Evolutionary conservation across 2,329 filamentous ascomycete species (phyloP).

Genomic region (Aspergillaceae sp.): DNA sequence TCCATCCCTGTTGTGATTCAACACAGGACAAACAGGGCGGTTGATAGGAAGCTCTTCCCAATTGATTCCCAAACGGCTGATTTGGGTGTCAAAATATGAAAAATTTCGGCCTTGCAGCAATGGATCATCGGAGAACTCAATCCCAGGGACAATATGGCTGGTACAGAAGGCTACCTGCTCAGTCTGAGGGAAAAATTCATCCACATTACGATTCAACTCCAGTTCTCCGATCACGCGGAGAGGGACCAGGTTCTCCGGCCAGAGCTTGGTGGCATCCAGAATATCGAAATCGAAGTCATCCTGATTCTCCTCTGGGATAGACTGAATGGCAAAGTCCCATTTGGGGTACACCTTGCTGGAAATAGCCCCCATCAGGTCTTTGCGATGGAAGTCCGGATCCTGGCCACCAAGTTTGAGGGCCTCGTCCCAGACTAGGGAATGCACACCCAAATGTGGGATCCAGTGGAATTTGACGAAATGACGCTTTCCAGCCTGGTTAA

Average conservation of each 20-base stretch:
- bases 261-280: constrained; percentile 75
- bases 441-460: constrained; percentile 26
- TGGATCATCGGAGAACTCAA: constrained; percentile 69
- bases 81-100: constrained; percentile 47
- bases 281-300: constrained; percentile 79
- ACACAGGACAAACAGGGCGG: constrained; percentile 62
- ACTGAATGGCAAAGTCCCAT: constrained; percentile 78
- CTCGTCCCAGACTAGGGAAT: constrained; percentile 50
- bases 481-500: constrained; percentile 26
- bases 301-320: constrained; percentile 60
- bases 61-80: constrained; percentile 64
- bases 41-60: constrained; percentile 74
- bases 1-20: constrained; percentile 71
- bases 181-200: constrained; percentile 74
- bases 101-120: constrained; percentile 66
- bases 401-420: constrained; percentile 65
- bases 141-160: constrained; percentile 66
- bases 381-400: constrained; percentile 74
- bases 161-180: constrained; percentile 82
- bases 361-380: constrained; percentile 68
- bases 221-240: constrained; percentile 70
- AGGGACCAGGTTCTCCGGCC: constrained; percentile 70
- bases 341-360: constrained; percentile 62
- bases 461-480: constrained; percentile 30
- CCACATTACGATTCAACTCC: constrained; percentile 68